Conservation (phyloP, 2,329 filamentous ascomycete genomes). For the Xylaria sp. region DNA sequence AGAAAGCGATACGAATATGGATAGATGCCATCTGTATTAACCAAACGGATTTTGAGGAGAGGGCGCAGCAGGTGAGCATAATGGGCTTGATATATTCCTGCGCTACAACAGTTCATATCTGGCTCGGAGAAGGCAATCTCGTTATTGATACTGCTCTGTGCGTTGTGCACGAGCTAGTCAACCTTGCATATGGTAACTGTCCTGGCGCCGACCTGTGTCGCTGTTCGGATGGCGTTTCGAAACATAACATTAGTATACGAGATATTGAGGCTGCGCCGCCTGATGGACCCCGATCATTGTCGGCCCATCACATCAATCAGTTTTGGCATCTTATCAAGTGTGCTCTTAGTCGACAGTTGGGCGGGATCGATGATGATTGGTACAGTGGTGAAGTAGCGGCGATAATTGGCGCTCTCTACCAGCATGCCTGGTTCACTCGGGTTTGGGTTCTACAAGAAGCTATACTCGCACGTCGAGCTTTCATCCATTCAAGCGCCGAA, state of each 20-base stretch:
- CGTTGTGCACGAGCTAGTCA: slow-evolving; percentile 5
- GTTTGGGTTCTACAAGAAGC: slow-evolving; percentile 20
- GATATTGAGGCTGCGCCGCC: neutral
- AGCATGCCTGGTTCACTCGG: slow-evolving; percentile 11
- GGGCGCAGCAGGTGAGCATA: neutral
- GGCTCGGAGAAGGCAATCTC: slow-evolving; percentile 8
- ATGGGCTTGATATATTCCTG: slow-evolving; percentile 17
- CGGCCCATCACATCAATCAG: neutral
- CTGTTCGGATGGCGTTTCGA: neutral
- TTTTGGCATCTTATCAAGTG: neutral
- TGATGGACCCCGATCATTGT: neutral
- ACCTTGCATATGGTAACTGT: neutral
- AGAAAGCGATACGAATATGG: neutral
- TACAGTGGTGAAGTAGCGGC: slow-evolving; percentile 1
- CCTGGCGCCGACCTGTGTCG: neutral
- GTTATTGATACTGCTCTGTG: neutral
- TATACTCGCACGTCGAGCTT: slow-evolving; percentile 4
- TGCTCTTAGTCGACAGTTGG: neutral
- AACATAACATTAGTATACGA: neutral
- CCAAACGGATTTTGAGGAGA: slow-evolving; percentile 2
- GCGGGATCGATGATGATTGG: neutral
- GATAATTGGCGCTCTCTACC: slow-evolving; percentile 2
- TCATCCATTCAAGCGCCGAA: neutral
- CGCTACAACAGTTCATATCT: slow-evolving; percentile 13
- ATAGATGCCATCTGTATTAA: slow-evolving; percentile 16